Conservation (phyloP, 208 protist genomes). For the Novymonas esmeraldas region DNA sequence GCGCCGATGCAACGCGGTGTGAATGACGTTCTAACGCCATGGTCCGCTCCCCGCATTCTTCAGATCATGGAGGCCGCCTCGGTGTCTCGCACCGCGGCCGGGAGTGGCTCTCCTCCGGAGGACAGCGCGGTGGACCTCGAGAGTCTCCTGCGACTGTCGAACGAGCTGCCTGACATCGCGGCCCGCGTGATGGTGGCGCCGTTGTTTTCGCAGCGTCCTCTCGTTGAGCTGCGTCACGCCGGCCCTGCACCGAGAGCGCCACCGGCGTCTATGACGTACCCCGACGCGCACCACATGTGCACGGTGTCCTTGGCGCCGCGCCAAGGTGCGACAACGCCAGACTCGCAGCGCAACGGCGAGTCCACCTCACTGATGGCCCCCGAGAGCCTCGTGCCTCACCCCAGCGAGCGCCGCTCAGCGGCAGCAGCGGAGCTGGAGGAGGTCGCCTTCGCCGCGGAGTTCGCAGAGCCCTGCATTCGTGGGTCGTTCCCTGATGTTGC, state of each 20-base stretch:
- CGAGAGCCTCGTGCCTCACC: too few relatives aligned
- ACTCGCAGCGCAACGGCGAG: neutral
- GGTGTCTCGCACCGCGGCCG: constrained; percentile 6
- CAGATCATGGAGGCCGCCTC: constrained; percentile 47
- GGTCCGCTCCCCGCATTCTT: constrained; percentile 54
- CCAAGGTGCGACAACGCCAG: neutral
- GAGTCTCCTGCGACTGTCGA: constrained; percentile 44
- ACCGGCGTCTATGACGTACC: constrained; percentile 4
- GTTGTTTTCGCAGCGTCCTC: constrained; percentile 59
- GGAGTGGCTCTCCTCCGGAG: neutral
- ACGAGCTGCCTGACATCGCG: constrained; percentile 60
- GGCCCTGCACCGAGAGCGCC: neutral
- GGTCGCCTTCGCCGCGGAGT: constrained; percentile 53
- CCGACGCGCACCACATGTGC: constrained; percentile 47
- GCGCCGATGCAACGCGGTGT: constrained; percentile 22
- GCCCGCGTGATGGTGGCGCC: constrained; percentile 62
- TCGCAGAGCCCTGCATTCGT: constrained; percentile 44
- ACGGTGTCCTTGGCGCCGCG: constrained; percentile 38
- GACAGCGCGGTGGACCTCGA: constrained; percentile 29
- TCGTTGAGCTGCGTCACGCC: constrained; percentile 12
- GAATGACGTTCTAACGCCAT: constrained; percentile 46
- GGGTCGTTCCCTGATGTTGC: constrained; percentile 38
- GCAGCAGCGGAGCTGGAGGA: constrained; percentile 33
- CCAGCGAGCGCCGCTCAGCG: constrained; percentile 1
- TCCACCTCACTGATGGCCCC: too few relatives aligned